Evolutionary conservation across 129 eudicot species (phyloP).

Genomic region (Flaveria sonorensis): DNA sequence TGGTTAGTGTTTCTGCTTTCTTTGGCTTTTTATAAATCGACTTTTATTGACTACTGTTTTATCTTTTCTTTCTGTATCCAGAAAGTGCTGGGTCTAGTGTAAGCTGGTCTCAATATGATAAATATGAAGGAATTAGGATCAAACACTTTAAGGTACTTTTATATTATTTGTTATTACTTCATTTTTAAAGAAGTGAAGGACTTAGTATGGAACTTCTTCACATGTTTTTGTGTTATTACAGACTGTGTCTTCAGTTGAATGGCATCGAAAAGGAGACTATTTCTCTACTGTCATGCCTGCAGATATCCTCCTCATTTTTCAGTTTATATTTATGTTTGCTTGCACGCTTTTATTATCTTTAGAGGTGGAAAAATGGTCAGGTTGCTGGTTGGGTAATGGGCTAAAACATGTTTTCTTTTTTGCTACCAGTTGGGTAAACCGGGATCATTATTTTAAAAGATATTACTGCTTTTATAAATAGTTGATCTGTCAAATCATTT

Average conservation of each 20-base stretch:
- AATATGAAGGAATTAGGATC: conserved; percentile 68
- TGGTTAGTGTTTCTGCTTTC: conserved; percentile 48
- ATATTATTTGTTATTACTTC: neutral
- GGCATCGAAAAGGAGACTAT: conserved; percentile 99
- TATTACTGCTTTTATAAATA: neutral
- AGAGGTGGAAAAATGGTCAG: neutral
- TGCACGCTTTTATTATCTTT: neutral
- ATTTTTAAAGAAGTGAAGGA: neutral
- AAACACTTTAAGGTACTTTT: conserved; percentile 77
- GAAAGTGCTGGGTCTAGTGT: conserved; percentile 53
- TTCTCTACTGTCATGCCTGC: conserved; percentile 89
- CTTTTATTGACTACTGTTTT: neutral
- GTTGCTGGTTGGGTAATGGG: neutral
- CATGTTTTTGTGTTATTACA: conserved; percentile 43
- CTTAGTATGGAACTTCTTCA: neutral
- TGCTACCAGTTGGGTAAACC: neutral
- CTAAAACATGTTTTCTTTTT: neutral
- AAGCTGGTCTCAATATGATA: conserved; percentile 70
- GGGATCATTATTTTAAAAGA: neutral
- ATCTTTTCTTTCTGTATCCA: conserved; percentile 10
- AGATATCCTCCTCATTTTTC: conserved; percentile 76
- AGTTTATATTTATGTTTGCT: neutral
- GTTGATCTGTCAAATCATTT: neutral
- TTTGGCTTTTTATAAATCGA: neutral
- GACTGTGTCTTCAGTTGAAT: conserved; percentile 86